Base-by-base conservation (phyloP, 345 rosid genomes). In the Gossypium australe region DNA sequence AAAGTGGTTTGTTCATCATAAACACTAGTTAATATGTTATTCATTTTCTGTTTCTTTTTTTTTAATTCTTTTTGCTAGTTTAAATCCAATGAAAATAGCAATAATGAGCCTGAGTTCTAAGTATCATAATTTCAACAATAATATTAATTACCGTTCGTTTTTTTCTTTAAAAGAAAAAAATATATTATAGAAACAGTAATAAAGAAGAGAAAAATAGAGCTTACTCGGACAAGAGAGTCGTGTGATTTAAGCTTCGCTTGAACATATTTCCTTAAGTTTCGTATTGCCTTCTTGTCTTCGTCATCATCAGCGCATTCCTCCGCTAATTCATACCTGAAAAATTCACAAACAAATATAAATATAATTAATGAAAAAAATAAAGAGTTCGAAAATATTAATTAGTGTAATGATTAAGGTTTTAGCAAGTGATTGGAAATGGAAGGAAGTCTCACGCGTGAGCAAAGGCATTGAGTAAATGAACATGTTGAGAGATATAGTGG, bases 221-320 rank as follows among this genome's bases (percentile, higher is more conserved):
- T 38, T 63, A 78, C 90, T 72, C 74, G 71, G 63, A 80, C 81
- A 73, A 78, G 81, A 24, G 80, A 68, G 62, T 73, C 67, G 53
- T 79, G 76, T 70, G 77, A 76, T 70, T 82, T 78, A 68, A 80
- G 85, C 81, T 73, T 87, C 53, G 78, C 75, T 9, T 74, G 55
- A n/a, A 82, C 84, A 72, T 79, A 77, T 73, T 77, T 85, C 76
- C 88, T 78, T 57, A 87, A 75, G 65, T 80, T 63, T 1, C 74
- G 75, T 25, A 85, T 83, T 4, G 82, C 82, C 48, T 59, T 52
- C 78, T 83, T 87, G 73, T 87, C 88, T 8, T 85, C 88, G 38
- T 83, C 90, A 74, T 85, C 90, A 69, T 87, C 90, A 9, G 90
- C 87, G 74, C 88, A 87, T 34, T 83, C 90, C 77, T 85, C 88